phyloP scores from a whole-genome alignment of 208 protist genomes.

The Crithidia fasciculata region DNA sequence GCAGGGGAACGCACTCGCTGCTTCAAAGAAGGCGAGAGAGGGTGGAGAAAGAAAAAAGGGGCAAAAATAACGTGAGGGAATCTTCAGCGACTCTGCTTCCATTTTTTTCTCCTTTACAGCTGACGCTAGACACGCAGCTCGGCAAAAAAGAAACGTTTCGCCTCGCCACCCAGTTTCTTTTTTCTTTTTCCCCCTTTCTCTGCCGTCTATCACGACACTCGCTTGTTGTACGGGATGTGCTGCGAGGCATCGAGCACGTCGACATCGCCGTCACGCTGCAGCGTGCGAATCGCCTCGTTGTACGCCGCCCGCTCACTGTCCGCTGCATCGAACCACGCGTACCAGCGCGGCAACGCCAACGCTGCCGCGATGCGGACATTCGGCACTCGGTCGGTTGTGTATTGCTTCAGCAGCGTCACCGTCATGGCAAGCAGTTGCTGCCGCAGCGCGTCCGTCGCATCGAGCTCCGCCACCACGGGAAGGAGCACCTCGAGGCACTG shows the following conservation, averaged over 20 bases:
- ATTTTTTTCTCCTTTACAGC: too few species aligned
- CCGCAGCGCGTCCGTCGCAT: conserved; percentile 48
- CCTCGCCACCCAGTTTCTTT: neutral
- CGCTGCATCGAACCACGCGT: conserved; percentile 48
- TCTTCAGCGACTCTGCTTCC: too few species aligned
- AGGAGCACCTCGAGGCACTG: conserved; percentile 64
- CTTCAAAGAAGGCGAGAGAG: too few species aligned
- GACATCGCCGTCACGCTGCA: conserved; percentile 60
- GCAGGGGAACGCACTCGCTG: too few species aligned
- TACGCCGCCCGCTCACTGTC: conserved; percentile 30
- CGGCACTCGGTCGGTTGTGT: conserved; percentile 59
- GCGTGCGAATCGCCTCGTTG: conserved; percentile 39
- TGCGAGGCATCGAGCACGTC: conserved; percentile 49
- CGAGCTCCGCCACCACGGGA: conserved; percentile 52
- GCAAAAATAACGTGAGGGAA: too few species aligned
- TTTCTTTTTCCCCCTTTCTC: neutral
- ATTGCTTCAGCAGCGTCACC: conserved; percentile 46
- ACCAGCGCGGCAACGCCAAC: conserved; percentile 46
- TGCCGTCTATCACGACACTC: neutral
- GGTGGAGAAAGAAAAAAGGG: too few species aligned
- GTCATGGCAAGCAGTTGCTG: conserved; percentile 55
- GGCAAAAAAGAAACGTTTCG: conserved; percentile 14
- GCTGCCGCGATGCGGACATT: conserved; percentile 75
- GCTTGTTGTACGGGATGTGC: conserved; percentile 23
- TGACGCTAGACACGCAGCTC: too few species aligned